These are phyloP conservation scores for Wickerhamomyces kurtzmanii DNA, from an alignment of 805 yeast species.

Conservation along the genomic window DNA sequence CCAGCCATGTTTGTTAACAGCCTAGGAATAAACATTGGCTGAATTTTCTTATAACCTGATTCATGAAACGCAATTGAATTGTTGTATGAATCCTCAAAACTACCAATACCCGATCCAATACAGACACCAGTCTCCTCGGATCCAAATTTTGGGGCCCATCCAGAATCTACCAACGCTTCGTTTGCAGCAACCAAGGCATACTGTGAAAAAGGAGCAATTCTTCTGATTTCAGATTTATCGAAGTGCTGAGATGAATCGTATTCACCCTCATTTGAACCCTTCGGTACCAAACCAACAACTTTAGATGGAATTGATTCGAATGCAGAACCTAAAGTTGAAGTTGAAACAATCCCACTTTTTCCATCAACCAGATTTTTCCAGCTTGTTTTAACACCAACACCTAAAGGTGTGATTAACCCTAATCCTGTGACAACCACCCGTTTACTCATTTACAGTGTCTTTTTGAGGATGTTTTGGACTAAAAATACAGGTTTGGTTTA, in stretches of 20 bases:
- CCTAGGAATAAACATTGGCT: slow-evolving; percentile 82
- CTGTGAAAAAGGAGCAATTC: slow-evolving; percentile 67
- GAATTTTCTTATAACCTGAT: slow-evolving; percentile 57
- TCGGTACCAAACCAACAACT: slow-evolving; percentile 70
- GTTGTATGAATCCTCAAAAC: slow-evolving; percentile 62
- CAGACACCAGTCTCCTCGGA: slow-evolving; percentile 54
- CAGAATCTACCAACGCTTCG: slow-evolving; percentile 70
- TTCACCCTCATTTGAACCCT: slow-evolving; percentile 31
- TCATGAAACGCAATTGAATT: slow-evolving; percentile 42
- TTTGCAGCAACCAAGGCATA: slow-evolving; percentile 68
- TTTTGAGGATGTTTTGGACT: too few relatives aligned
- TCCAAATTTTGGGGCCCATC: slow-evolving; percentile 30
- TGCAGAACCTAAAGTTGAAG: slow-evolving; percentile 22
- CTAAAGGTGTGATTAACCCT: slow-evolving; percentile 82
- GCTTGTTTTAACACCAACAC: slow-evolving; percentile 46
- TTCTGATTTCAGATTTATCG: slow-evolving; percentile 28
- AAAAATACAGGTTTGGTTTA: too few relatives aligned
- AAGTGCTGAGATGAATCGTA: slow-evolving; percentile 48
- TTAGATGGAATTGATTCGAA: slow-evolving; percentile 51
- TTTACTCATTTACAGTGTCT: too few relatives aligned
- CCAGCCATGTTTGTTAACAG: slow-evolving; percentile 89
- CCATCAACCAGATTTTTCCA: slow-evolving; percentile 47
- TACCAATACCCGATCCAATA: slow-evolving; percentile 92
- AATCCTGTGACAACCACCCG: slow-evolving; percentile 93
- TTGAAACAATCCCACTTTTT: slow-evolving; percentile 51